Evolutionary conservation across 441 rosid species (phyloP).

Genomic region (Manihot esculenta): DNA sequence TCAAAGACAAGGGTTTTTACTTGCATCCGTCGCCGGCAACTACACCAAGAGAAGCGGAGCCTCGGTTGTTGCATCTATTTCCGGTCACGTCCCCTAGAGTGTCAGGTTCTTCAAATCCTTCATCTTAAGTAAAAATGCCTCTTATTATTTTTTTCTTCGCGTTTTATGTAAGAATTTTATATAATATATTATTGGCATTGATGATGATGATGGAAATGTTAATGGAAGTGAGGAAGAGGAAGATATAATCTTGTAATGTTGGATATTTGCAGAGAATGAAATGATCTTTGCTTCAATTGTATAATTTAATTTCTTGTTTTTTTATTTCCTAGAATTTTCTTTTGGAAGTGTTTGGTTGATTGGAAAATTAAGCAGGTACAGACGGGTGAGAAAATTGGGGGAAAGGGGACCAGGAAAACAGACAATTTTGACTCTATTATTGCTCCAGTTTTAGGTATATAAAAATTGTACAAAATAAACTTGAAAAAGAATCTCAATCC

Average conservation of each 20-base stretch:
- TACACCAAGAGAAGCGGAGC: constrained; percentile 71
- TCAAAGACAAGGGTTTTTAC: constrained; percentile 81
- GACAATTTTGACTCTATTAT: background rate
- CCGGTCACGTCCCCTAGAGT: constrained; percentile 85
- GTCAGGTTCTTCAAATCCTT: constrained; percentile 58
- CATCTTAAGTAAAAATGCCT: constrained; percentile 26
- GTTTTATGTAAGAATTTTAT: constrained; percentile 37
- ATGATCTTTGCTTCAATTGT: constrained; percentile 42
- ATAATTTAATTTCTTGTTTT: constrained; percentile 18
- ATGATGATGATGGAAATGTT: constrained; percentile 27
- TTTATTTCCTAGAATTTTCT: background rate
- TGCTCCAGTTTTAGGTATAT: background rate
- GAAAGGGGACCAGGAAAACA: background rate
- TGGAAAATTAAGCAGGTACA: background rate
- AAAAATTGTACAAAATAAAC: background rate
- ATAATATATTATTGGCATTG: constrained; percentile 30
- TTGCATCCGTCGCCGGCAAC: constrained; percentile 78
- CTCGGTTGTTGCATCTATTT: constrained; percentile 78
- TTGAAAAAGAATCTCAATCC: background rate
- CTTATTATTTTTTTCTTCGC: background rate
- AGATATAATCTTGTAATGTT: constrained; percentile 43
- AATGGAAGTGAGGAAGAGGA: constrained; percentile 12
- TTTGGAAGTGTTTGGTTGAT: constrained; percentile 7
- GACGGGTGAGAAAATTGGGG: background rate
- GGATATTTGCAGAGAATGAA: constrained; percentile 36